A percentile compares a stretch with the other conserved stretches of the same genome.
These are phyloP conservation scores for Schizophyllum amplum DNA, from an alignment of 1,284 basidiomycete species.

Conservation along the genomic window DNA sequence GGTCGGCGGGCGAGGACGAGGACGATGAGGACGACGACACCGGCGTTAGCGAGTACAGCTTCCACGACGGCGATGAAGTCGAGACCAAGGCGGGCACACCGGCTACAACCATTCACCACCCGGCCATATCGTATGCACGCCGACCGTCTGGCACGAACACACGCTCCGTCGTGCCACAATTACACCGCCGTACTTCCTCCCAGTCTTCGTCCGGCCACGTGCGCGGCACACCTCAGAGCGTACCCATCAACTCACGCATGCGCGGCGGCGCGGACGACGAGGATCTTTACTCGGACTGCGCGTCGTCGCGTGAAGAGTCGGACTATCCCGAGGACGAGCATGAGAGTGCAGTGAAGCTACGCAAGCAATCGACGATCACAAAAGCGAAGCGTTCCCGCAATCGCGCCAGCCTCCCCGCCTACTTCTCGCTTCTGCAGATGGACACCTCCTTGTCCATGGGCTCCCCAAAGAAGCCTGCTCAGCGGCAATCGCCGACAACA, in stretches of 20 bases:
- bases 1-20: conserved; percentile 51
- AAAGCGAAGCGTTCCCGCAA: conserved; percentile 43
- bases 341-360: conserved; percentile 16
- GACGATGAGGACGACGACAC: conserved; percentile 44
- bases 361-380: not conserved
- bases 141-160: conserved; percentile 66
- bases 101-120: conserved; percentile 20
- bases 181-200: conserved; percentile 46
- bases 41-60: conserved; percentile 31
- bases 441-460: conserved; percentile 34
- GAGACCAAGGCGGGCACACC: conserved; percentile 29
- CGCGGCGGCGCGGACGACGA: conserved; percentile 37
- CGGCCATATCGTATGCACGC: conserved; percentile 54
- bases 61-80: conserved; percentile 25
- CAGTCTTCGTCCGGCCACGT: conserved; percentile 30
- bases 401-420: conserved; percentile 67
- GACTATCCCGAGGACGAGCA: conserved; percentile 27
- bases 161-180: conserved; percentile 47
- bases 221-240: conserved; percentile 36
- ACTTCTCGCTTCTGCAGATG: conserved; percentile 64
- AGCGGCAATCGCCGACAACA: conserved; percentile 46
- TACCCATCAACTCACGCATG: conserved; percentile 30
- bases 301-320: conserved; percentile 26
- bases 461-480: conserved; percentile 37
- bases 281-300: conserved; percentile 29